Evolutionary conservation across 306 rosid genomes (phyloP), one percentile per base, ranked within the genome.

Genomic region (Ochetophila trinervis): DNA sequence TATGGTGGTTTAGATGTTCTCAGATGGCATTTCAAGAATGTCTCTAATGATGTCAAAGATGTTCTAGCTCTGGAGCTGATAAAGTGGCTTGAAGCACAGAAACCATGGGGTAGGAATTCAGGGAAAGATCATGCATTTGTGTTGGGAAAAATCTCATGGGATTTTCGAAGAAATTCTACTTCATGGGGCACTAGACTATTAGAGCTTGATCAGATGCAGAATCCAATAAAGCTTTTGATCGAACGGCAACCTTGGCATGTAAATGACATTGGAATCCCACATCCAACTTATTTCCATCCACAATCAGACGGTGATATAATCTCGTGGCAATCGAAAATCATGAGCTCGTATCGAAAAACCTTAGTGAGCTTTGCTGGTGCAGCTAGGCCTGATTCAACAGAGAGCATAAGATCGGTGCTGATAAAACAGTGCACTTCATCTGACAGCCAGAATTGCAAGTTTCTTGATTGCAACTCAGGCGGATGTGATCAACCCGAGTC

Each of bases 71-170:
- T 82, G 76, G 91, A 88, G 35, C 66, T 88, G 42, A 66, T 86
- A 16, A 76, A 63, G 50, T 84, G 91, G 91, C 91, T 88, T 50
- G 71, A 82, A 60, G 81, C 51, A 50, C 86, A 71, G 53, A 50
- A 11, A 35, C 17, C 83, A 27, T 88, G 96, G 96, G 58, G 58
- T 54, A 58, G 42, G 47, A 84, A 82, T 24, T 74, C 79, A 6
- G 86, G 96, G 53, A 83, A 82, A 74, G 96, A 88, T 77, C 91
- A 86, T 71, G 86, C 84, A 3, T 60, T 88, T 76, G 96, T 84
- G 64, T 72, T 88, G 77, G 96, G 96, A 4, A 88, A 88, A 63
- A 80, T 88, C 66, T 88, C 96, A 12, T 86, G 96, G 96, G 96
- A 88, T 78, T 88, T 88, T 45, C 71, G 96, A 75, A 74, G 96